These are phyloP conservation scores for Styphnolobium japonicum DNA, from an alignment of 306 rosid species.

Conservation along the genomic window DNA sequence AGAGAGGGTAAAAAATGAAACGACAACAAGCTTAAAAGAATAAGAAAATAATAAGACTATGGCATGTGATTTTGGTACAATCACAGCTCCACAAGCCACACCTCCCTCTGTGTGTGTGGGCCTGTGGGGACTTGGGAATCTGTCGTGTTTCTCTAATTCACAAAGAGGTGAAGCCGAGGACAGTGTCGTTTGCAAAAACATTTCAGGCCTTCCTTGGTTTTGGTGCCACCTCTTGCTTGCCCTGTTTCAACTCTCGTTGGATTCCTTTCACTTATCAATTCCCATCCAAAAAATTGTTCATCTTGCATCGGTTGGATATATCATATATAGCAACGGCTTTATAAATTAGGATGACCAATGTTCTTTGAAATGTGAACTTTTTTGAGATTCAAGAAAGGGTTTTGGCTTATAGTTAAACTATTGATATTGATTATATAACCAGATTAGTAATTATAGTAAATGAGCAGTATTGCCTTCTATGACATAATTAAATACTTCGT, in stretches of 20 bases:
- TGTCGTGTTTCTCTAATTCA: slow-evolving; percentile 35
- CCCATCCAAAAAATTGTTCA: slow-evolving; percentile 2
- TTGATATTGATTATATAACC: background rate
- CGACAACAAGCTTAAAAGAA: background rate
- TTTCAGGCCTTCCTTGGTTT: slow-evolving; percentile 23
- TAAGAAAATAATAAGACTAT: background rate
- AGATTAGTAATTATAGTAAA: background rate
- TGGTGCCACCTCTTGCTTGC: slow-evolving; percentile 10
- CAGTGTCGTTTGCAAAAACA: slow-evolving; percentile 12
- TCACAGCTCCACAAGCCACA: slow-evolving; percentile 23
- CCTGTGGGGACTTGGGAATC: slow-evolving; percentile 54
- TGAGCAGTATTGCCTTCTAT: background rate
- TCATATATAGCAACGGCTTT: background rate
- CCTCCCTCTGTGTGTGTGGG: slow-evolving; percentile 20
- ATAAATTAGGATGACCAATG: background rate
- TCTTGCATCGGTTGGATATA: background rate
- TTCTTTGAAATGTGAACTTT: background rate
- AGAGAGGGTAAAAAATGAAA: background rate
- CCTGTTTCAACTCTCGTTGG: slow-evolving; percentile 1
- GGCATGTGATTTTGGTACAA: slow-evolving; percentile 40
- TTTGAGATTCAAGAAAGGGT: background rate
- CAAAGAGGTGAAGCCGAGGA: background rate
- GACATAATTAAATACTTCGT: background rate
- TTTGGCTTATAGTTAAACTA: background rate
- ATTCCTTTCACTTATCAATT: slow-evolving; percentile 7